A percentile compares a stretch with the other conserved stretches of the same genome.
Conservation (phyloP, 495 filamentous ascomycete genomes). For the Podospora anserina region DNA sequence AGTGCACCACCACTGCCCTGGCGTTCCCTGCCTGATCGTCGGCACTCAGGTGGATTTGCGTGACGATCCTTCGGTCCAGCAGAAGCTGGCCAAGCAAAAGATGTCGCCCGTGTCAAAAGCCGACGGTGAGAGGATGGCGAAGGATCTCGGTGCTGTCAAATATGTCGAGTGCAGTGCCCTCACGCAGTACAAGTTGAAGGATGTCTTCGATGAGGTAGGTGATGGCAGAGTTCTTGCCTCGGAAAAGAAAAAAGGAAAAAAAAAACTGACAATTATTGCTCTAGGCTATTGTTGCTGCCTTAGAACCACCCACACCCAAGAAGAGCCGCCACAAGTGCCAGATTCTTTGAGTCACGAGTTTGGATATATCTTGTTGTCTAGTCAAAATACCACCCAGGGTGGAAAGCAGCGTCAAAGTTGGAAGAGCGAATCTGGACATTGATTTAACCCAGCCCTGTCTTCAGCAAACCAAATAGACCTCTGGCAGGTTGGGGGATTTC, state of each 20-base stretch:
- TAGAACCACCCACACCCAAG: constrained; percentile 78
- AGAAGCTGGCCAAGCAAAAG: constrained; percentile 92
- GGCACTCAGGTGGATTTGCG: constrained; percentile 96
- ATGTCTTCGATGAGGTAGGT: constrained; percentile 97
- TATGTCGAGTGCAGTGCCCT: constrained; percentile 98
- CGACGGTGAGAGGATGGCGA: constrained; percentile 94
- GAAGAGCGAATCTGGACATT: constrained; percentile 18
- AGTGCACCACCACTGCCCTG: constrained; percentile 96
- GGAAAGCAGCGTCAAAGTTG: not conserved
- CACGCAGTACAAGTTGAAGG: constrained; percentile 98
- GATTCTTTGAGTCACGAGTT: constrained; percentile 42
- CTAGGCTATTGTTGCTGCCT: constrained; percentile 84
- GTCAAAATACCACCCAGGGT: not conserved
- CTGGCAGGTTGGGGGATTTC: constrained; percentile 13
- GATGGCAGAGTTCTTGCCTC: constrained; percentile 1
- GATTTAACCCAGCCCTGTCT: constrained; percentile 9
- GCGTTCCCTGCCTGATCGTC: constrained; percentile 95
- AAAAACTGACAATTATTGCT: constrained; percentile 5
- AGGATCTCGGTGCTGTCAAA: constrained; percentile 92
- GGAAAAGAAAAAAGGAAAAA: not conserved
- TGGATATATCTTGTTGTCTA: constrained; percentile 9
- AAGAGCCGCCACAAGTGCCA: constrained; percentile 54
- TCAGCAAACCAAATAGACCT: constrained; percentile 8
- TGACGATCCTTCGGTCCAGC: constrained; percentile 80
- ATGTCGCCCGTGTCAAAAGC: constrained; percentile 88